Percentiles rank a stretch among this genome's conserved stretches.
phyloP scores from a whole-genome alignment of 2,329 filamentous ascomycete genomes.

The Lasiodiplodia gonubiensis region DNA sequence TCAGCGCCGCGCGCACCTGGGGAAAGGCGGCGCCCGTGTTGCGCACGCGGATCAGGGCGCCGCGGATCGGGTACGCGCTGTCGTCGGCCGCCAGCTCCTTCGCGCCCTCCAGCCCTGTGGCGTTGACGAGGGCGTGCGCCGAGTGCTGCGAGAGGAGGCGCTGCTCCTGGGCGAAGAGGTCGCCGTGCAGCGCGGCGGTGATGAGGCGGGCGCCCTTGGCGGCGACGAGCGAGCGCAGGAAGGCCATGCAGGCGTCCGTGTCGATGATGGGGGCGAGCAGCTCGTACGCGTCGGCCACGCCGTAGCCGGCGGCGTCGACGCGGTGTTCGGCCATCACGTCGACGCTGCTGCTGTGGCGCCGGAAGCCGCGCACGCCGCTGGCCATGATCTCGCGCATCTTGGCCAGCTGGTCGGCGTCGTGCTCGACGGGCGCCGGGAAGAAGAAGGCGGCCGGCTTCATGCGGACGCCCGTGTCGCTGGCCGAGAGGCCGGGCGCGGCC shows the following conservation, averaged over 20 bases:
- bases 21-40: conserved; percentile 54
- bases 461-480: conserved; percentile 43
- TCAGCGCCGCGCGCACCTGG: conserved; percentile 49
- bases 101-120: conserved; percentile 47
- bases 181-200: conserved; percentile 46
- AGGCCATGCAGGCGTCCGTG: conserved; percentile 53
- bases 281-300: conserved; percentile 53
- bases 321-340: conserved; percentile 38
- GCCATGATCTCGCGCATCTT: conserved; percentile 52
- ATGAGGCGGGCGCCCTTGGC: conserved; percentile 50
- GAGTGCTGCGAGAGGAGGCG: conserved; percentile 41
- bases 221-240: conserved; percentile 49
- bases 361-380: conserved; percentile 49
- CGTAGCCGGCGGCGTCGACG: conserved; percentile 41
- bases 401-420: conserved; percentile 40
- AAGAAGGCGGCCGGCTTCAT: conserved; percentile 51
- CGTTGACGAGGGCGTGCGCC: conserved; percentile 54
- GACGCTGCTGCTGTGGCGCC: conserved; percentile 39
- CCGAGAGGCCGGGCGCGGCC: conserved; percentile 34
- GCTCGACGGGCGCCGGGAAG: conserved; percentile 45
- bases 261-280: conserved; percentile 54
- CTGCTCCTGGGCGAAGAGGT: conserved; percentile 46
- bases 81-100: conserved; percentile 47
- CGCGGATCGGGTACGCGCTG: conserved; percentile 52
- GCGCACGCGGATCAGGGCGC: conserved; percentile 53